A percentile compares a stretch with the other conserved stretches of the same genome.
Conservation (phyloP, 805 yeast species). For the Sungouiella blattae region DNA sequence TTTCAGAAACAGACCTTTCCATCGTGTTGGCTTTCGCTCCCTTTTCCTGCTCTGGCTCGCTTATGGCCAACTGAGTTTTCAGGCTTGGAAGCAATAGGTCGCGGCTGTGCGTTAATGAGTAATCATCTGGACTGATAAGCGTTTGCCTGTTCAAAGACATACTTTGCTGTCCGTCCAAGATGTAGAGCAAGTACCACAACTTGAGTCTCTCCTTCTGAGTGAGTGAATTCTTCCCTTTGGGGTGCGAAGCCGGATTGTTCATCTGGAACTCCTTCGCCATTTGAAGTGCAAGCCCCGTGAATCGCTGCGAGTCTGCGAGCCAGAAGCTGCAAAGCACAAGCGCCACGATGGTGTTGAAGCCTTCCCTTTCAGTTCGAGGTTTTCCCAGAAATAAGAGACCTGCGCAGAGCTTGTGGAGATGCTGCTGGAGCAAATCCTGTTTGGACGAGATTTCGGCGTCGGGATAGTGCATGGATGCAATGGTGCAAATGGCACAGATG, state of each 20-base stretch:
- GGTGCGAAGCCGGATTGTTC: slow-evolving; percentile 24
- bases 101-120: slow-evolving; percentile 40
- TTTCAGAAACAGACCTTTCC: background rate
- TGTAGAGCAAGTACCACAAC: slow-evolving; percentile 63
- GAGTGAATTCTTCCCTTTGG: background rate
- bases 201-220: slow-evolving; percentile 42
- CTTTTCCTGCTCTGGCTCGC: background rate
- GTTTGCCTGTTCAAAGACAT: slow-evolving; percentile 57
- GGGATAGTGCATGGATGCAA: slow-evolving; percentile 62
- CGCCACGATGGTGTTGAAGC: slow-evolving; percentile 60
- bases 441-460: slow-evolving; percentile 24
- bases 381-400: slow-evolving; percentile 32
- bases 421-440: slow-evolving; percentile 24
- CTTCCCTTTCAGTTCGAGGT: slow-evolving; percentile 44
- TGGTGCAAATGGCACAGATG: slow-evolving; percentile 57
- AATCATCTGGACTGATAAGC: slow-evolving; percentile 47
- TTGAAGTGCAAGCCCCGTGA: slow-evolving; percentile 66
- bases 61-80: background rate
- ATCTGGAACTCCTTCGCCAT: slow-evolving; percentile 54
- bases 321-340: slow-evolving; percentile 65
- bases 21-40: background rate
- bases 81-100: slow-evolving; percentile 27
- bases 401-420: slow-evolving; percentile 34
- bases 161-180: slow-evolving; percentile 68
- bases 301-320: slow-evolving; percentile 62